A percentile compares a stretch with the other conserved stretches of the same genome.
Evolutionary conservation across 352 stramenopile genomes (phyloP).

Genomic region (Phytophthora kernoviae): DNA sequence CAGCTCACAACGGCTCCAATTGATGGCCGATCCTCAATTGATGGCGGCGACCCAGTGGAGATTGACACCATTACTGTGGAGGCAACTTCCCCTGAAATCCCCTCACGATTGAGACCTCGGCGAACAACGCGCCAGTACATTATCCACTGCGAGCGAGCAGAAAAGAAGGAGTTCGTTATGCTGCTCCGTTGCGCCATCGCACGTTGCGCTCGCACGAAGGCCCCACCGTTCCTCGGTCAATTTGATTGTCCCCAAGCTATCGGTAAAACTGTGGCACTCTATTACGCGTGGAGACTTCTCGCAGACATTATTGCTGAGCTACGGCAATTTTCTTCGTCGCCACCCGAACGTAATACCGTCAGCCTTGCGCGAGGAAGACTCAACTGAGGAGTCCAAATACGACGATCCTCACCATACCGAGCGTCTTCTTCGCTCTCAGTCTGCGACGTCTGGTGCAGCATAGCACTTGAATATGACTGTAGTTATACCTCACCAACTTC

Average conservation of each 20-base stretch:
- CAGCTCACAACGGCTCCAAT: slow-evolving; percentile 6
- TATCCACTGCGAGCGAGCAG: slow-evolving; percentile 45
- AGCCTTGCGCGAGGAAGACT: slow-evolving; percentile 3
- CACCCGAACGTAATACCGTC: slow-evolving; percentile 5
- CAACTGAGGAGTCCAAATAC: slow-evolving; percentile 20
- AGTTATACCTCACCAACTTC: not conserved
- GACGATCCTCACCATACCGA: slow-evolving; percentile 22
- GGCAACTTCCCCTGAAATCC: slow-evolving; percentile 5
- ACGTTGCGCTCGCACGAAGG: slow-evolving; percentile 21
- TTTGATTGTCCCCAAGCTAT: slow-evolving; percentile 16
- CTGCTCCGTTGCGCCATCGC: slow-evolving; percentile 40
- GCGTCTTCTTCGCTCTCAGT: slow-evolving; percentile 16
- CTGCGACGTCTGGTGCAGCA: slow-evolving; percentile 20
- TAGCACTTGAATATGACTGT: slow-evolving; percentile 10
- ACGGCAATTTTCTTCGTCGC: slow-evolving; percentile 15
- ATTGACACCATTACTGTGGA: not conserved
- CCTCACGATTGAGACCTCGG: slow-evolving; percentile 23
- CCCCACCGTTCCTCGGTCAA: slow-evolving; percentile 9
- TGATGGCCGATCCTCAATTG: too few species aligned
- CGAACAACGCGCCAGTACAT: slow-evolving; percentile 52
- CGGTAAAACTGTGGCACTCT: slow-evolving; percentile 31
- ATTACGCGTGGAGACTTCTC: slow-evolving; percentile 29
- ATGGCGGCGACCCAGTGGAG: slow-evolving; percentile 8
- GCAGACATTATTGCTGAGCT: slow-evolving; percentile 16
- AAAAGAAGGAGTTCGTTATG: slow-evolving; percentile 41